A percentile compares a stretch with the other conserved stretches of the same genome.
phyloP scores from a whole-genome alignment of 129 eudicot species.

The Artemisia tridentata region DNA sequence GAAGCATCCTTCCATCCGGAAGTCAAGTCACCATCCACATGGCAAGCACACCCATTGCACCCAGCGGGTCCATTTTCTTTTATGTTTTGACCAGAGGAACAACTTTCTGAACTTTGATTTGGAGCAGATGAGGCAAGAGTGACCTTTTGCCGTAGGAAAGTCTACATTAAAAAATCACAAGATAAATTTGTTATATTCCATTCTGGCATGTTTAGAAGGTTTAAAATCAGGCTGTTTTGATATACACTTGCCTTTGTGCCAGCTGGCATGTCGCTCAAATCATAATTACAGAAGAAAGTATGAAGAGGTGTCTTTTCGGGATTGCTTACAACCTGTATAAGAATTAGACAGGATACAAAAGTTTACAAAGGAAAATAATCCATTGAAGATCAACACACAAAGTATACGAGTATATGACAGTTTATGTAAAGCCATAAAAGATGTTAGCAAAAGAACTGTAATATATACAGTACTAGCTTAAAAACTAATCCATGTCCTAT shows the following conservation, averaged over 20 bases:
- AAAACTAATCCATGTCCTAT: background rate
- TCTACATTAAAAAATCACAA: slow-evolving; percentile 39
- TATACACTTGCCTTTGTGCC: slow-evolving; percentile 67
- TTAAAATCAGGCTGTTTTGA: background rate
- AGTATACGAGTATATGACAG: too few species aligned
- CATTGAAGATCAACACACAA: slow-evolving; percentile 11
- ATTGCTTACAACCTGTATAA: slow-evolving; percentile 77
- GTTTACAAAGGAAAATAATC: background rate
- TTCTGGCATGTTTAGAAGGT: slow-evolving; percentile 10
- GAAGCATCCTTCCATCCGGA: slow-evolving; percentile 30
- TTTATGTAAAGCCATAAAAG: slow-evolving; percentile 2
- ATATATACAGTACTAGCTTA: background rate
- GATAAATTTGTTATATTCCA: background rate
- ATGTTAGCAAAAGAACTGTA: background rate
- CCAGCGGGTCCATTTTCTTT: slow-evolving; percentile 31
- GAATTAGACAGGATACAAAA: slow-evolving; percentile 22
- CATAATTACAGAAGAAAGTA: slow-evolving; percentile 82
- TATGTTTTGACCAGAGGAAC: slow-evolving; percentile 24
- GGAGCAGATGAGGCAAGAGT: slow-evolving; percentile 45
- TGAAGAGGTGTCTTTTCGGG: slow-evolving; percentile 95
- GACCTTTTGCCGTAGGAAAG: slow-evolving; percentile 75
- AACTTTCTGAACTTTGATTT: slow-evolving; percentile 28
- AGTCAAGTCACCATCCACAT: slow-evolving; percentile 30
- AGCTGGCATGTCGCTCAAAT: slow-evolving; percentile 87
- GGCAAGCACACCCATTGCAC: slow-evolving; percentile 32